These are phyloP conservation scores for Phytophthora capsici DNA, from an alignment of 352 stramenopile genomes.

Conservation along the genomic window DNA sequence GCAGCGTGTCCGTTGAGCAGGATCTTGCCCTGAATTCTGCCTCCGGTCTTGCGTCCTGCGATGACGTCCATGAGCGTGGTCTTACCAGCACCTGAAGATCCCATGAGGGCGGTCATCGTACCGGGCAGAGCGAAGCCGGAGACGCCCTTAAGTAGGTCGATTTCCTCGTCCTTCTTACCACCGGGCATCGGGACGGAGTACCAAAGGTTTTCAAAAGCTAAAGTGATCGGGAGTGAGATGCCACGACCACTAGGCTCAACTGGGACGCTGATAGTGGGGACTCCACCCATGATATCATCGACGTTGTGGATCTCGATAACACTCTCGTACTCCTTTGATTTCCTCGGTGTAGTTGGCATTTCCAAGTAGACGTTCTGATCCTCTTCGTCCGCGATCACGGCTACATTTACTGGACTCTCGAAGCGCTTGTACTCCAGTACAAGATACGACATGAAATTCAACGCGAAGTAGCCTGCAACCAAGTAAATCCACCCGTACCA, in stretches of 20 bases:
- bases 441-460: constrained; percentile 37
- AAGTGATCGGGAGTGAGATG: constrained; percentile 33
- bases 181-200: constrained; percentile 45
- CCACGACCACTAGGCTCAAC: constrained; percentile 20
- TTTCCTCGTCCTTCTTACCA: constrained; percentile 26
- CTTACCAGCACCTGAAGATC: constrained; percentile 76
- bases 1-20: constrained; percentile 81
- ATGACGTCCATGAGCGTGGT: constrained; percentile 35
- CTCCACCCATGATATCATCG: constrained; percentile 16
- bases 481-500: constrained; percentile 63
- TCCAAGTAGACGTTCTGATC: constrained; percentile 24
- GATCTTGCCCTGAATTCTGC: constrained; percentile 66
- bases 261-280: constrained; percentile 26
- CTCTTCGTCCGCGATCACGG: constrained; percentile 17
- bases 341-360: constrained; percentile 27
- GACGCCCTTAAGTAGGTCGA: constrained; percentile 51
- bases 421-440: constrained; percentile 14
- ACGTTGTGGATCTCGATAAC: constrained; percentile 28
- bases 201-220: constrained; percentile 45
- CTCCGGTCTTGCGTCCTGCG: constrained; percentile 26
- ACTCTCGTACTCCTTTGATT: constrained; percentile 6
- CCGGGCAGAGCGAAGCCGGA: constrained; percentile 49
- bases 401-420: constrained; percentile 30
- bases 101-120: constrained; percentile 59
- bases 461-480: constrained; percentile 29